Conservation (phyloP, 75 land plant species). For the Pseudotsuga menziesii region DNA sequence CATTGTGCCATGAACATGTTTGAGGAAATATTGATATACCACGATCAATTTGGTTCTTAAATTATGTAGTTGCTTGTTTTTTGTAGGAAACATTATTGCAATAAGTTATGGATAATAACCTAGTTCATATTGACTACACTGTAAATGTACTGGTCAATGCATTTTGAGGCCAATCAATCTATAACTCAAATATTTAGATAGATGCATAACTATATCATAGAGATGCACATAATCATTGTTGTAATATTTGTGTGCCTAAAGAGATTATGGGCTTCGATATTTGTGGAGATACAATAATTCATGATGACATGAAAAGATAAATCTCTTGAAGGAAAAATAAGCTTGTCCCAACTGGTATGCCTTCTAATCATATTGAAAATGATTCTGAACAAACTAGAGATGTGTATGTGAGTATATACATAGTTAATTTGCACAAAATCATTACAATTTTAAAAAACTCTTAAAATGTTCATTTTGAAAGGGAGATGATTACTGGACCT, state of each 20-base stretch:
- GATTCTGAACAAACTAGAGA: neutral
- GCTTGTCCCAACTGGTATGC: constrained; percentile 32
- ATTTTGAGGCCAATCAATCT: too few relatives aligned
- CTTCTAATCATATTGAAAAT: neutral
- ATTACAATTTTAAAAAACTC: too few relatives aligned
- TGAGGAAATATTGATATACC: too few relatives aligned
- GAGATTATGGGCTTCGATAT: constrained; percentile 37
- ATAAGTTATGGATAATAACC: constrained; percentile 39
- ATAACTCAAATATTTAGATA: neutral
- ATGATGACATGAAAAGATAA: constrained; percentile 32
- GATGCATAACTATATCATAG: neutral
- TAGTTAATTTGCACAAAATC: neutral
- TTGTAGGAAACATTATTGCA: constrained; percentile 49
- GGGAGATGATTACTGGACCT: too few relatives aligned
- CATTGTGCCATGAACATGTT: too few relatives aligned
- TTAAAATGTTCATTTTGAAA: too few relatives aligned
- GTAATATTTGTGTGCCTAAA: neutral
- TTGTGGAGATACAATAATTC: constrained; percentile 32
- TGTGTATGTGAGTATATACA: neutral
- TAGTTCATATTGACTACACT: constrained; percentile 61
- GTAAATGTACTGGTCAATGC: constrained; percentile 32
- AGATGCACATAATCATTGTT: neutral
- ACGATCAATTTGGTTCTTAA: too few relatives aligned
- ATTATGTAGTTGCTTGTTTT: constrained; percentile 16
- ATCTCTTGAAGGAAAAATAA: constrained; percentile 39